Conservation (phyloP, 78 protist genomes). For the Anaeramoeba ignava region DNA sequence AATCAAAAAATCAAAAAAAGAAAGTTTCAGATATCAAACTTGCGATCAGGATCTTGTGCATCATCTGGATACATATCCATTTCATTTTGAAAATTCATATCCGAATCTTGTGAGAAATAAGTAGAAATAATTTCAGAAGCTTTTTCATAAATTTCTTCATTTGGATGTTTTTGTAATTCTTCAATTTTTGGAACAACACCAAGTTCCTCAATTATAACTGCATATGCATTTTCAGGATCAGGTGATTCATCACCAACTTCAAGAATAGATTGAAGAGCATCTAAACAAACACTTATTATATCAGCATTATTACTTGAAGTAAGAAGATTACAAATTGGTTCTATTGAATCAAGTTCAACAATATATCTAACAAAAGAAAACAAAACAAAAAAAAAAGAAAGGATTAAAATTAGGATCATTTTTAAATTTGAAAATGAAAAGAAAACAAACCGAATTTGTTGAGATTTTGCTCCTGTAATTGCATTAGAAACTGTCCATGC, state of each 20-base stretch:
- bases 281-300: not conserved
- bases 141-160: constrained; percentile 52
- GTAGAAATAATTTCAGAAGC: constrained; percentile 53
- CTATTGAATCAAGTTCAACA: not conserved
- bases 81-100: no score
- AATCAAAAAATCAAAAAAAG: no score
- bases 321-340: not conserved
- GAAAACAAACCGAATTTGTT: constrained; percentile 57
- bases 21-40: no score
- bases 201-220: constrained; percentile 49
- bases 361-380: not conserved
- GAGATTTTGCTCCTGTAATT: constrained; percentile 62
- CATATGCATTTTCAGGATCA: constrained; percentile 22
- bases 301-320: not conserved
- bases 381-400: constrained; percentile 21
- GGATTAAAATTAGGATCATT: constrained; percentile 23
- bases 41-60: no score
- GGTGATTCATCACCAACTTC: not conserved
- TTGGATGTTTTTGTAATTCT: constrained; percentile 64
- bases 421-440: no score
- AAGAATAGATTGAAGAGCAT: not conserved
- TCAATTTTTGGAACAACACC: constrained; percentile 67
- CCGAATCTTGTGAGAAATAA: no score
- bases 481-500: constrained; percentile 94
- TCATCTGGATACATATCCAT: no score